Evolutionary conservation across 2,329 filamentous ascomycete species (phyloP), one percentile per base, ranked within the genome.

Genomic region (Aspergillus sp.): DNA sequence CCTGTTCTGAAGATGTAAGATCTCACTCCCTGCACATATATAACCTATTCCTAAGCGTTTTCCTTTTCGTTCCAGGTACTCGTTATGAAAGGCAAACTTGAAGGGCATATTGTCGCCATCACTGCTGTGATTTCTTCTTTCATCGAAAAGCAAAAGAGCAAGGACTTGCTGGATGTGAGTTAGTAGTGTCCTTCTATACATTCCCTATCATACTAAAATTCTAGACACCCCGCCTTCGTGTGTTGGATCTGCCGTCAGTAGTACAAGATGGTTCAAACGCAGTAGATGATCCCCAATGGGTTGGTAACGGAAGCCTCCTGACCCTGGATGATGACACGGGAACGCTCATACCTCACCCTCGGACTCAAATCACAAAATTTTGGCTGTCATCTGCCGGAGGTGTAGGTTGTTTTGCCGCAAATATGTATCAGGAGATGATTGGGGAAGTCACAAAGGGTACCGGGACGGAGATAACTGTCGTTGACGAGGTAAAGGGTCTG

Each of bases 141-240:
- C 43, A 66, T 73, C 33, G 69, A 72, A 6, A 61, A 64, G 6
- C 66, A 73, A 41, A 68, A 62, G 35, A 62, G 65, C 44, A 71
- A 72, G 55, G 68, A 73, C 45, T 49, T 72, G 11, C 52, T 73
- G n/a, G 70, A 73, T 60, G 71, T 73, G 61, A 39, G 69, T 31
- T n/a, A 37, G 14, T 4, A 15, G 3, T 8, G 8, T 31, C 45
- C 31, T 12, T 40, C 17, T 14, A 17, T 27, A 43, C 19, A 14
- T 33, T 14, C 15, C 27, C 9, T 41, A 27, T 6, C 41, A 23
- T 55, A 54, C 57, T 55, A 12, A 21, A 31, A 12, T 15, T 17
- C 37, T 17, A 70, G 71, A 65, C 66, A 49, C 68, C 70, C 5
- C 67, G 68, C 27, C 59, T 72, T n/a, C 62, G 61, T 37, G 66